These are phyloP conservation scores for Juncus effusus DNA, from an alignment of 176 grass and related monocot genomes.

Conservation along the genomic window DNA sequence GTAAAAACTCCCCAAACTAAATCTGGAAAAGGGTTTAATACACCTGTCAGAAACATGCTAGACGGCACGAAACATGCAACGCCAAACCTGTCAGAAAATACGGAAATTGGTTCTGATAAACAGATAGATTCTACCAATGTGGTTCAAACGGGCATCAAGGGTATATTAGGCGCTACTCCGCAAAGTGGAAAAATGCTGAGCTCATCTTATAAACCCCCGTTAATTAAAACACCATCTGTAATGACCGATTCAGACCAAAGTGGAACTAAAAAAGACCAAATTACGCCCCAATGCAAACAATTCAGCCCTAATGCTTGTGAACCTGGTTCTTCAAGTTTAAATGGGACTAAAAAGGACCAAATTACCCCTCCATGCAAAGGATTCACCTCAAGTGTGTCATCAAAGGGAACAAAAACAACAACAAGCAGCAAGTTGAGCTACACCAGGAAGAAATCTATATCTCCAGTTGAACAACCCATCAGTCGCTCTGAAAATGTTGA, in stretches of 20 bases:
- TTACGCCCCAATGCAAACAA: constrained; percentile 10
- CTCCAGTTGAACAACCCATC: constrained; percentile 32
- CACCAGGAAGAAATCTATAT: constrained; percentile 43
- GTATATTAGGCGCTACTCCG: constrained; percentile 7
- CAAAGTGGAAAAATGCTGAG: constrained; percentile 6
- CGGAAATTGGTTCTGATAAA: constrained; percentile 15
- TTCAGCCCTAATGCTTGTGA: neutral
- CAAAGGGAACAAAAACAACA: neutral
- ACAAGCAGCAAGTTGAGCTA: constrained; percentile 19
- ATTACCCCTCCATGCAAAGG: too few species aligned
- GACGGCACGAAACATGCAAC: neutral
- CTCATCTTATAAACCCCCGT: constrained; percentile 10
- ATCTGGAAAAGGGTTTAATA: neutral
- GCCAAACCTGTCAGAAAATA: constrained; percentile 24
- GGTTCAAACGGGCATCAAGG: neutral
- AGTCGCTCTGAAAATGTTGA: constrained; percentile 19
- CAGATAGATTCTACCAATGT: constrained; percentile 17
- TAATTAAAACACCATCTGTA: neutral
- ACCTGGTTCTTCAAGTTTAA: neutral
- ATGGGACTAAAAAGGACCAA: too few species aligned
- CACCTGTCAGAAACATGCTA: neutral
- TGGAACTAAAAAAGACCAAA: too few species aligned
- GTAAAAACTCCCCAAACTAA: constrained; percentile 14
- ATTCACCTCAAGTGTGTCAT: too few species aligned
- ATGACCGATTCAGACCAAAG: too few species aligned